phyloP scores from a whole-genome alignment of 83 land plant genomes.

The Thuja plicata region DNA sequence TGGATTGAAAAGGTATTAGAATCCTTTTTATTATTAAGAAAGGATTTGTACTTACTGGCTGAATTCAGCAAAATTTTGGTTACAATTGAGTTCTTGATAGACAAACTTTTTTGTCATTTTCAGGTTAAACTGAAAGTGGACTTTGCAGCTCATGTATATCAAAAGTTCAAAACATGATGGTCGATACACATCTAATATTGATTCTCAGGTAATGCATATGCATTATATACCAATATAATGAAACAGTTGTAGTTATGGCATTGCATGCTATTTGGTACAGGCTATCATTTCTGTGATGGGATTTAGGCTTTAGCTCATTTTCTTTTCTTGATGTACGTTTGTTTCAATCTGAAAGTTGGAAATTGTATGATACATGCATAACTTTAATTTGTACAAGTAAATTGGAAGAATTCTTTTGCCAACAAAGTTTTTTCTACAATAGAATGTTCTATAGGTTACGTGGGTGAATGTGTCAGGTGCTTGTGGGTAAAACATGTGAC shows the following conservation, averaged over 20 bases:
- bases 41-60: neutral
- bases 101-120: constrained; percentile 4
- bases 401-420: neutral
- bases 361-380: neutral
- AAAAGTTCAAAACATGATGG: neutral
- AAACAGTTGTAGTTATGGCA: neutral
- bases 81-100: neutral
- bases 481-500: neutral
- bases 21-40: neutral
- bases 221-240: neutral
- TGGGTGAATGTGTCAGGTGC: neutral
- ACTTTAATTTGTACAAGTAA: neutral
- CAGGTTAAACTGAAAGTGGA: constrained; percentile 11
- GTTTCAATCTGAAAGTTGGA: neutral
- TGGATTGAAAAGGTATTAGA: neutral
- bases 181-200: neutral
- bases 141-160: neutral
- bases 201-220: neutral
- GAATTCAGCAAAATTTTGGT: neutral
- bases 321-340: neutral
- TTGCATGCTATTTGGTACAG: neutral
- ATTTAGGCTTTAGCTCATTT: neutral
- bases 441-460: neutral
- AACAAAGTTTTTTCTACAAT: neutral
- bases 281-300: neutral